Conservation (phyloP, 768 basidiomycete genomes). For the Suillus subalutaceus region DNA sequence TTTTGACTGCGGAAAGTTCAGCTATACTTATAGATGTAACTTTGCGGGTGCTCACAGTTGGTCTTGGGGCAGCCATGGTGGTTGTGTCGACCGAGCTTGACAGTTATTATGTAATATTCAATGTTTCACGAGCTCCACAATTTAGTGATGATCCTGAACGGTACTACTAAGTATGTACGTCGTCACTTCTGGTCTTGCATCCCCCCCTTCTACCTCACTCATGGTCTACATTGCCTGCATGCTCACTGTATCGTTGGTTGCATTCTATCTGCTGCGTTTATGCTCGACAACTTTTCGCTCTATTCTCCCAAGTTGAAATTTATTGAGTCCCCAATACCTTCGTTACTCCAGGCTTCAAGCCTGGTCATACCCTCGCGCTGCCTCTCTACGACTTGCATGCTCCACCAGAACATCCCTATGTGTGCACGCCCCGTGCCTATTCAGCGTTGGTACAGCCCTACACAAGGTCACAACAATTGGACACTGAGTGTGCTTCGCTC, state of each 20-base stretch:
- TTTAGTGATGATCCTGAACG: too few species aligned
- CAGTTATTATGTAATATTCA: slow-evolving; percentile 11
- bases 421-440: slow-evolving; percentile 20
- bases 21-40: slow-evolving; percentile 1
- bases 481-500: slow-evolving; percentile 14
- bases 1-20: slow-evolving; percentile 56
- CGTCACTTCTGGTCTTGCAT: too few species aligned
- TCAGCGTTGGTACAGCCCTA: slow-evolving; percentile 26
- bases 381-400: background rate
- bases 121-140: background rate
- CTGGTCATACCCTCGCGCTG: background rate
- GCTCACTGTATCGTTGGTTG: background rate
- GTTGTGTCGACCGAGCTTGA: slow-evolving; percentile 10
- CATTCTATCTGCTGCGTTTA: too few species aligned
- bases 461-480: slow-evolving; percentile 24
- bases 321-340: background rate
- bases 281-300: background rate
- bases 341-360: background rate
- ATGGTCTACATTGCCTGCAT: background rate
- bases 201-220: background rate
- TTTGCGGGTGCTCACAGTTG: slow-evolving; percentile 48
- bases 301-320: background rate
- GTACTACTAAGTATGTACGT: too few species aligned
- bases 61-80: slow-evolving; percentile 68
- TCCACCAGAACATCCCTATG: slow-evolving; percentile 22